Evolutionary conservation across 805 yeast genomes (phyloP).

Genomic region (Candida morakotiae): DNA sequence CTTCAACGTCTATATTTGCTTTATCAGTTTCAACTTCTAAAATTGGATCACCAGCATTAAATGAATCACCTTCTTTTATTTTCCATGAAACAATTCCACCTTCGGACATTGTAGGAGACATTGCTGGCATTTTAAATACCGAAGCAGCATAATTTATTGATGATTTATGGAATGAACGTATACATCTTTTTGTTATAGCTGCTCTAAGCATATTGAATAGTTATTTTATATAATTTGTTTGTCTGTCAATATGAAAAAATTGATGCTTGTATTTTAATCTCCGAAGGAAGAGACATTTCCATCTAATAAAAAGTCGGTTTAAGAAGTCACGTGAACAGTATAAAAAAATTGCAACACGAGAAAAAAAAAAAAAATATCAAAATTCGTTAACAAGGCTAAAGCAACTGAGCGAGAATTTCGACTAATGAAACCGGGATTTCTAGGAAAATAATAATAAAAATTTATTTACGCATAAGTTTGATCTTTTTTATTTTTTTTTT

Average conservation of each 20-base stretch:
- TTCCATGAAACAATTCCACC: conserved; percentile 94
- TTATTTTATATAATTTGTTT: background rate
- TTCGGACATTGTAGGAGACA: conserved; percentile 98
- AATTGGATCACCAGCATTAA: conserved; percentile 76
- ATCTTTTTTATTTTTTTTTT: background rate
- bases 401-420: background rate
- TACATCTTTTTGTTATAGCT: conserved; percentile 6
- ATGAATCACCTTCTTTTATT: conserved; percentile 63
- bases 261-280: conserved; percentile 2
- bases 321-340: background rate
- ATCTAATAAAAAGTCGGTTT: background rate
- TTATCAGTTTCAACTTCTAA: conserved; percentile 85
- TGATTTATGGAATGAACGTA: conserved; percentile 8
- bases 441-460: too few relatives aligned
- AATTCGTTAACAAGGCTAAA: background rate
- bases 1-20: conserved; percentile 79
- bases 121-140: conserved; percentile 89
- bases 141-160: conserved; percentile 28
- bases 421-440: background rate
- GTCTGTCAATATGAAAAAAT: too few relatives aligned
- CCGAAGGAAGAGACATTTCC: conserved; percentile 5
- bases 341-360: background rate
- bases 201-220: conserved; percentile 7
- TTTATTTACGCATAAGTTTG: background rate
- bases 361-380: background rate